These are phyloP conservation scores for Starmerella cellae DNA, from an alignment of 805 yeast species.

Conservation along the genomic window DNA sequence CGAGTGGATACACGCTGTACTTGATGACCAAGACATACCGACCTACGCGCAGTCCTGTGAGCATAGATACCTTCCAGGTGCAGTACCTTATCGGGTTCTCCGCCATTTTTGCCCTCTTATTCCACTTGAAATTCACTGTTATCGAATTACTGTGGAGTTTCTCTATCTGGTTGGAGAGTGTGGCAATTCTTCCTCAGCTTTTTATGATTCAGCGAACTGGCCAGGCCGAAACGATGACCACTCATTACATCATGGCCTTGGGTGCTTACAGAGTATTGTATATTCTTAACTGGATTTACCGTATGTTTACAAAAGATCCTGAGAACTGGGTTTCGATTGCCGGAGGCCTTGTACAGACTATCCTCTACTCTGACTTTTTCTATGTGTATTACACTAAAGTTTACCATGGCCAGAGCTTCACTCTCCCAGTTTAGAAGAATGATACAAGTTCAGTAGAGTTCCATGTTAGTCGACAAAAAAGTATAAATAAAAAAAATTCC, in stretches of 20 bases:
- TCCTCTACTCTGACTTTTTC: conserved; percentile 87
- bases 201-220: conserved; percentile 83
- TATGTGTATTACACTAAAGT: conserved; percentile 75
- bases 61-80: conserved; percentile 59
- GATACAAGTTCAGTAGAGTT: conserved; percentile 9
- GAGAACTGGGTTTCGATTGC: conserved; percentile 62
- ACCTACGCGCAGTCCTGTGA: conserved; percentile 40
- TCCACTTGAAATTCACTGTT: conserved; percentile 50
- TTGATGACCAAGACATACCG: conserved; percentile 53
- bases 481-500: background rate
- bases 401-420: conserved; percentile 62
- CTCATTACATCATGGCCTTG: conserved; percentile 85
- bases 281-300: conserved; percentile 89
- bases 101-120: conserved; percentile 41
- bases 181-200: conserved; percentile 85
- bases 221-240: conserved; percentile 72
- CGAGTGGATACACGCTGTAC: conserved; percentile 63
- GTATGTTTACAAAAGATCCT: conserved; percentile 36
- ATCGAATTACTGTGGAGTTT: conserved; percentile 66
- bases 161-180: conserved; percentile 82
- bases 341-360: conserved; percentile 78
- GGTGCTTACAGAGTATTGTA: conserved; percentile 83
- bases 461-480: conserved; percentile 14
- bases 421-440: conserved; percentile 39
- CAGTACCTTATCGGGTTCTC: conserved; percentile 58